phyloP scores from a whole-genome alignment of 768 basidiomycete genomes.

The Terana coerulea region DNA sequence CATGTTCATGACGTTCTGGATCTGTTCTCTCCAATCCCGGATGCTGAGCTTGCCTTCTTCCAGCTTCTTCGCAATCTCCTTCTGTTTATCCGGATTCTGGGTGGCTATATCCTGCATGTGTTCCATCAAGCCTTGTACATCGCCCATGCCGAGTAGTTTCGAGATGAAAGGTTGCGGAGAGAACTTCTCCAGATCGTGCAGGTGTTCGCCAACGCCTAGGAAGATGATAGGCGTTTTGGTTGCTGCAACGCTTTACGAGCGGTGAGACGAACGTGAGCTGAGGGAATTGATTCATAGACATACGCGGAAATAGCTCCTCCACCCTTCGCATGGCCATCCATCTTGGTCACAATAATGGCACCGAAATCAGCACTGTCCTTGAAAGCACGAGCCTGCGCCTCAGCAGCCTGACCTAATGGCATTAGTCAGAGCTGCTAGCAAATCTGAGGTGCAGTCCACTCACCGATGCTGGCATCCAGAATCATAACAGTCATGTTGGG shows the following conservation, averaged over 20 bases:
- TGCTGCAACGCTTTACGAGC: conserved; percentile 83
- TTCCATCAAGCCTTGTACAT: conserved; percentile 96
- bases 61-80: conserved; percentile 96
- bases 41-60: conserved; percentile 97
- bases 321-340: conserved; percentile 99
- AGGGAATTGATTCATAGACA: conserved; percentile 28
- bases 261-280: background rate
- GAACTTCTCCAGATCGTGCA: conserved; percentile 96
- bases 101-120: conserved; percentile 96
- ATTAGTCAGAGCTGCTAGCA: background rate
- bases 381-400: conserved; percentile 93
- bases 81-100: conserved; percentile 94
- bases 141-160: conserved; percentile 92
- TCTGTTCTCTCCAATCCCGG: conserved; percentile 96
- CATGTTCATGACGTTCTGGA: conserved; percentile 98
- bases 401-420: conserved; percentile 83
- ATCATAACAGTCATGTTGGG: conserved; percentile 96
- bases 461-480: conserved; percentile 95
- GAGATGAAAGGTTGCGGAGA: conserved; percentile 96
- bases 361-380: conserved; percentile 98
- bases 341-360: conserved; percentile 98
- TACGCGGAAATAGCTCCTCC: conserved; percentile 99
- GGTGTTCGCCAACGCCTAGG: conserved; percentile 94
- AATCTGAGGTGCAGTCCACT: conserved; percentile 9
- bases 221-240: conserved; percentile 99